These are phyloP conservation scores for Lentinula aciculospora DNA, from an alignment of 768 basidiomycete species.

Conservation along the genomic window DNA sequence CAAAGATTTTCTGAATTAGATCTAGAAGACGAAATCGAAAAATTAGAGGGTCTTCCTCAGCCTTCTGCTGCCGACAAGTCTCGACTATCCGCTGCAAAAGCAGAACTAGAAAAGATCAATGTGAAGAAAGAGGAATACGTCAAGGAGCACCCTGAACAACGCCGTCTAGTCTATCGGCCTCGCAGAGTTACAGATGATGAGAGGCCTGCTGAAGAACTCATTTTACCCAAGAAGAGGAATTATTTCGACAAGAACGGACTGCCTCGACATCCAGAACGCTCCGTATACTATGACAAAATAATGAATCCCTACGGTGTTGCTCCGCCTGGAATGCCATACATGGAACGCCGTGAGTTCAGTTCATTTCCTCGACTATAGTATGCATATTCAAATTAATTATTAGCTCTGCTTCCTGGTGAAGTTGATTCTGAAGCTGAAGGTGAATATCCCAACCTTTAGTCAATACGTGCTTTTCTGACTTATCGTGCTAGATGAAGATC, in stretches of 20 bases:
- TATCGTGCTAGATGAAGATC: conserved; percentile 31
- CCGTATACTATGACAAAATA: conserved; percentile 87
- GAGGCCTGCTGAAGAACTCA: conserved; percentile 35
- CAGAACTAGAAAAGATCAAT: conserved; percentile 74
- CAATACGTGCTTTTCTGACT: background rate
- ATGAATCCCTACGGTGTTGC: conserved; percentile 93
- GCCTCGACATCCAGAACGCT: conserved; percentile 85
- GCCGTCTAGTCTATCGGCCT: conserved; percentile 71
- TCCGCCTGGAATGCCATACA: conserved; percentile 96
- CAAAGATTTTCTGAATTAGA: conserved; percentile 41
- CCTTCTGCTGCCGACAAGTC: conserved; percentile 47
- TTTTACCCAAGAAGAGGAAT: conserved; percentile 45
- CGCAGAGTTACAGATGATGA: conserved; percentile 39
- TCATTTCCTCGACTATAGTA: background rate
- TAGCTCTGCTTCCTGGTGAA: conserved; percentile 61
- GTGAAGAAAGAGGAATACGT: conserved; percentile 91
- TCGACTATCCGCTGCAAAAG: conserved; percentile 66
- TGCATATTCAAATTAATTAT: background rate
- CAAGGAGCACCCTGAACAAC: conserved; percentile 88
- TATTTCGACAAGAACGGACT: conserved; percentile 80
- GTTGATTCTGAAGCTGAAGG: conserved; percentile 58
- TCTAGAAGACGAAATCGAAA: conserved; percentile 74
- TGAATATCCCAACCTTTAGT: conserved; percentile 16
- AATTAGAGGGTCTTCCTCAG: conserved; percentile 46
- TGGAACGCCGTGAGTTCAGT: conserved; percentile 65